These are phyloP conservation scores for Candida anglica DNA, from an alignment of 805 yeast species.

Conservation along the genomic window DNA sequence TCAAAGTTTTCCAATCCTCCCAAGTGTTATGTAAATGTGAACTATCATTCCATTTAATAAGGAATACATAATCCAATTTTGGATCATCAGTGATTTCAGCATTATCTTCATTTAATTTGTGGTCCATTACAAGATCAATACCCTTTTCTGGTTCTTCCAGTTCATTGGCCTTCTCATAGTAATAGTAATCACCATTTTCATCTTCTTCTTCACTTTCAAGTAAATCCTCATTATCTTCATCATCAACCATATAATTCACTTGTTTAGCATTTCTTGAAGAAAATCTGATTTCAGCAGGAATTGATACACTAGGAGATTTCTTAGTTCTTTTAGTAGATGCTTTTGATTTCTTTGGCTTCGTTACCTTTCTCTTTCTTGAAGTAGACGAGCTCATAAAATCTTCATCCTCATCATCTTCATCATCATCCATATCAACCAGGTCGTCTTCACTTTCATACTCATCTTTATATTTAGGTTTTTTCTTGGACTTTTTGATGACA, in stretches of 20 bases:
- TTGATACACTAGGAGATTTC: conserved; percentile 9
- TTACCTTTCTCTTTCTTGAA: conserved; percentile 12
- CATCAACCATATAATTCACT: conserved; percentile 77
- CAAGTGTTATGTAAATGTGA: conserved; percentile 95
- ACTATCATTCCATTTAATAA: conserved; percentile 80
- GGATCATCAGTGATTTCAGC: conserved; percentile 47
- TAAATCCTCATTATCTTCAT: conserved; percentile 56
- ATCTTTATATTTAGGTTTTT: conserved; percentile 14
- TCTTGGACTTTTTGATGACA: conserved; percentile 15
- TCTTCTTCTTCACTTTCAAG: conserved; percentile 41
- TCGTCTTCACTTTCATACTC: conserved; percentile 16
- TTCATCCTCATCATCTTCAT: conserved; percentile 24
- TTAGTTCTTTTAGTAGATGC: conserved; percentile 18
- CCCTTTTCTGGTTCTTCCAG: conserved; percentile 30
- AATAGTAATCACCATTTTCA: conserved; percentile 31
- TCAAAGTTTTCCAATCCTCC: conserved; percentile 64
- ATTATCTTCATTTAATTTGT: conserved; percentile 29
- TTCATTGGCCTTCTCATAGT: conserved; percentile 27
- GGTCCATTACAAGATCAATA: conserved; percentile 40
- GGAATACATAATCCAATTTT: conserved; percentile 53
- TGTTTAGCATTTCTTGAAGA: conserved; percentile 65
- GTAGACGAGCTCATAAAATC: too few species aligned
- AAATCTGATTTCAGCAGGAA: conserved; percentile 59
- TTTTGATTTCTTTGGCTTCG: conserved; percentile 32
- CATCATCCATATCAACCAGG: conserved; percentile 11